Evolutionary conservation across 2,329 filamentous ascomycete species (phyloP).

Genomic region (Colletotrichum paranaense): DNA sequence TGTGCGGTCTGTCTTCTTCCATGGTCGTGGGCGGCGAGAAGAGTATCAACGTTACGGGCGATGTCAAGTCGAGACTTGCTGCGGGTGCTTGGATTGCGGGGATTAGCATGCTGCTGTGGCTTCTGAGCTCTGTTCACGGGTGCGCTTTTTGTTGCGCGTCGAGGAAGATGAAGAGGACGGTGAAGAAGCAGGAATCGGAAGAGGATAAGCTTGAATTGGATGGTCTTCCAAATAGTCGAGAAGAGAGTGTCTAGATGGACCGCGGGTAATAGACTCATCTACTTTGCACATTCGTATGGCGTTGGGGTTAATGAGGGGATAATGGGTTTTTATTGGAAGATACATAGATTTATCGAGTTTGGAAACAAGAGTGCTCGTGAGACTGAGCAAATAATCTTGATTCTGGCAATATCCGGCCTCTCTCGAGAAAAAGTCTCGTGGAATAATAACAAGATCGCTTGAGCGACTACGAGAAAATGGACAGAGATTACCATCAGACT

Average conservation of each 20-base stretch:
- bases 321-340: too few relatives aligned
- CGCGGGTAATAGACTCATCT: not conserved
- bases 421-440: not conserved
- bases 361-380: too few relatives aligned
- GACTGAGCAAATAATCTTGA: too few relatives aligned
- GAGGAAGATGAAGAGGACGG: constrained; percentile 12
- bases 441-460: not conserved
- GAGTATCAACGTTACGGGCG: not conserved
- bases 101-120: constrained; percentile 19
- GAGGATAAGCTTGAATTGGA: not conserved
- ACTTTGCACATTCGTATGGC: not conserved
- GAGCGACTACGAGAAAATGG: too few relatives aligned
- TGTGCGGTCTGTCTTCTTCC: constrained; percentile 15
- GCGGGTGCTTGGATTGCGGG: constrained; percentile 26
- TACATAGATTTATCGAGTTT: too few relatives aligned
- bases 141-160: constrained; percentile 16
- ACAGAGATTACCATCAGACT: too few relatives aligned
- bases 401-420: not conserved
- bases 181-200: not conserved
- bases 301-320: not conserved
- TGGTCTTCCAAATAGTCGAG: not conserved
- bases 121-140: constrained; percentile 11
- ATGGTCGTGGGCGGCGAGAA: not conserved
- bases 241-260: not conserved
- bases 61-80: not conserved